phyloP scores from a whole-genome alignment of 75 land plant genomes.

The Selaginella tamariscina region DNA sequence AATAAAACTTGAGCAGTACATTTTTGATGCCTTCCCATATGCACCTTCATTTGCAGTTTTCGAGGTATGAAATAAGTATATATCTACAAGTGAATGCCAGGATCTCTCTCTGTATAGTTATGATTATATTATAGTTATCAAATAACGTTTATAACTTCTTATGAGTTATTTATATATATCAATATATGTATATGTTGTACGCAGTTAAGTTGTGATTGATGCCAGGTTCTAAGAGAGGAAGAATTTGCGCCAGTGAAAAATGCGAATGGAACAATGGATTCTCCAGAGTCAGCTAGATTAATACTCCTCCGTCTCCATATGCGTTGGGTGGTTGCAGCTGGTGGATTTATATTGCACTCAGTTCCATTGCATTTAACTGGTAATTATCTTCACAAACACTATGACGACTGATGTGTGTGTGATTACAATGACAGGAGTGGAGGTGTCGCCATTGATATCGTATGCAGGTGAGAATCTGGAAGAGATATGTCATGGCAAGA shows the following conservation, averaged over 20 bases:
- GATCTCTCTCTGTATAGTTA: too few species aligned
- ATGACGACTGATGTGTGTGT: too few species aligned
- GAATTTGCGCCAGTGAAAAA: constrained; percentile 94
- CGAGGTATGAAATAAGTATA: constrained; percentile 63
- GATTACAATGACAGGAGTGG: constrained; percentile 86
- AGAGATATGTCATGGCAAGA: constrained; percentile 59
- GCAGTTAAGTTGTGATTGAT: too few species aligned
- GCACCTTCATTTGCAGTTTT: constrained; percentile 70
- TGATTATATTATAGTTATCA: too few species aligned
- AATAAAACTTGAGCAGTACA: constrained; percentile 64
- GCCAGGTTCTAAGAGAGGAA: constrained; percentile 72
- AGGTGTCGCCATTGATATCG: constrained; percentile 68
- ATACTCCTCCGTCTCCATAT: constrained; percentile 65
- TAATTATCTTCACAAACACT: too few species aligned
- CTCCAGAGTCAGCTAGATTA: constrained; percentile 70
- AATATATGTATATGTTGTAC: too few species aligned
- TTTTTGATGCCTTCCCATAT: constrained; percentile 75
- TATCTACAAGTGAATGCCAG: too few species aligned
- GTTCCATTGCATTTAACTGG: constrained; percentile 71
- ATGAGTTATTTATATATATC: too few species aligned
- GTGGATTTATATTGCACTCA: constrained; percentile 74
- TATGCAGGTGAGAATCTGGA: constrained; percentile 76
- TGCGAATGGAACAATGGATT: constrained; percentile 64
- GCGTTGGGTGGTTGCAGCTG: constrained; percentile 83
- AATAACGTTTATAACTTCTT: too few species aligned